Base-by-base conservation (phyloP, 352 stramenopile species). In the Pythium aphanidermatum region DNA sequence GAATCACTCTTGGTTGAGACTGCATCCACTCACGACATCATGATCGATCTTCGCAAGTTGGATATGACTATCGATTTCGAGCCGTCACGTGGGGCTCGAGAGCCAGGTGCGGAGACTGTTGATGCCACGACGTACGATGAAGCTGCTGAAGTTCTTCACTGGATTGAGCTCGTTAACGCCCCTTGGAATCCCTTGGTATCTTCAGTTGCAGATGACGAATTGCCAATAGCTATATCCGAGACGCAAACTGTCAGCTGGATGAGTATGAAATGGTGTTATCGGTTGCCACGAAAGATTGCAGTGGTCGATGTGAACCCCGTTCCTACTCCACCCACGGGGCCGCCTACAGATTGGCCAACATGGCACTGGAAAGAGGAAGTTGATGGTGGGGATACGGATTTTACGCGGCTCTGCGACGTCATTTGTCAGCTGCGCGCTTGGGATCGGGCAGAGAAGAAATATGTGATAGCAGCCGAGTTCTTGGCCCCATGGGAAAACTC, bases 201-300 rank as follows among this genome's bases (percentile, higher is more conserved):
- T 23, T 63, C 64, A 34, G 48, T 55, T 13, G 17, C 10, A 12
- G 24, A 11, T 2, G 42, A 46, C 16, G 37, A 43, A 16, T 30
- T 33, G 0, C 5, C 27, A 14, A 19, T n/a, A 21, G 4, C 25
- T 24, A 24, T 51, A 19, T 32, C 81, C 33, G 60, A 68, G 24
- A 79, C 75, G 21, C 67, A 67, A 42, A 91, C 75, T 0, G 63
- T 65, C 19, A 74, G 75, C 17, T 92, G 76, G 72, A 83, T 92
- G 76, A 63, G 58, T 24, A 80, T 92, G 70, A 77, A 70, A 19
- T 92, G 81, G 81, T 79, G 69, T 25, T 92, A 92, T 37, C 72
- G 85, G 26, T 51, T 91, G 17, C 78, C 81, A 27, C 67, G 81
- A 45, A 65, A 51, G 34, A 53, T 92, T 25, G 44, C 46, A 25